Base-by-base conservation (phyloP, 352 stramenopile species). In the Pythium coloratum region DNA sequence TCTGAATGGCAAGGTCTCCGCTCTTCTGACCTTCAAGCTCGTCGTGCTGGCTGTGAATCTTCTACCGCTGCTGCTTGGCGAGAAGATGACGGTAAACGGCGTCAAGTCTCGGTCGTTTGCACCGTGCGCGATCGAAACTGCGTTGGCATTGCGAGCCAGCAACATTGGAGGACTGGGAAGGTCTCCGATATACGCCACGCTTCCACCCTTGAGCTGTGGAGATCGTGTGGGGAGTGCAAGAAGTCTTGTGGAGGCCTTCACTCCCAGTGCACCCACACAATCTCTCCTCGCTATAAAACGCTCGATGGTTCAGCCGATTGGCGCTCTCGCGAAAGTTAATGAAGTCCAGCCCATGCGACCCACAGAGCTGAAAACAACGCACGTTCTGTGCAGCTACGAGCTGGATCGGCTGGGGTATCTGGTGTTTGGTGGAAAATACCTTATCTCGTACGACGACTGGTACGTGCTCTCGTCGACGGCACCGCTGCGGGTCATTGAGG, bases 21-120 rank as follows among this genome's bases (percentile, higher is more conserved):
- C 64, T 1, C 51, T 82, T 0, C 76, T 76, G 32, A 16, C 38
- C 18, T 49, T 59, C 13, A 82, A 82, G 51, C 16, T 79, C 0
- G 54, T 24, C 0, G 42, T 81, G 8, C 36, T 81, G 2, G 54
- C n/a, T 0, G 8, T 76, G 9, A 81, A 75, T 33, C 50, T 77
- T 3, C 26, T 76, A 0, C 63, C 68, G 2, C 4, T 81, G 13
- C 5, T 78, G 16, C 6, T 69, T 1, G 54, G 36, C 36, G 44
- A 70, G 33, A 33, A 60, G 60, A 50, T 72, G 72, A 46, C 44
- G 10, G 50, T 46, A 55, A 28, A 58, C 8, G 53, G 54, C 9
- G 46, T 50, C 10, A 51, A 58, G 44, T 28, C 44, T 24, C 55
- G 4, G 16, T 59, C 3, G 14, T 63, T 34, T 24, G 44, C 40